Percentiles rank a stretch among this genome's conserved stretches.
These are phyloP conservation scores for Penicillium waksmanii DNA, from an alignment of 495 filamentous ascomycete species.

Conservation along the genomic window DNA sequence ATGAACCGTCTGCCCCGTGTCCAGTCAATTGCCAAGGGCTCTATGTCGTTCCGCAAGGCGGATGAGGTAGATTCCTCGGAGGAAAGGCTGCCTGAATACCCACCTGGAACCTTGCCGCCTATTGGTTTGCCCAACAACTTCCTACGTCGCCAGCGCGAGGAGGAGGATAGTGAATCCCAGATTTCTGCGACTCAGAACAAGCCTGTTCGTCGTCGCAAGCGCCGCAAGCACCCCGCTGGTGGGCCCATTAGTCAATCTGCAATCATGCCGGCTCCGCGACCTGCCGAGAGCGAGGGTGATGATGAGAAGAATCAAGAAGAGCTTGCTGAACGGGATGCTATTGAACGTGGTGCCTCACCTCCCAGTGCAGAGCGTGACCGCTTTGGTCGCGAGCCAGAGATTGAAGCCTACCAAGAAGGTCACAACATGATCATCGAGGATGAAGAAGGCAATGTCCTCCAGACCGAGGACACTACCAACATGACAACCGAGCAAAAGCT, in stretches of 20 bases:
- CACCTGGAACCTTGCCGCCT: conserved; percentile 79
- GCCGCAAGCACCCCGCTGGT: conserved; percentile 74
- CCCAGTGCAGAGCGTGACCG: conserved; percentile 39
- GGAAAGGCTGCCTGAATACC: conserved; percentile 68
- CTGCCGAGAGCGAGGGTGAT: conserved; percentile 11
- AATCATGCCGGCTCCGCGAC: conserved; percentile 65
- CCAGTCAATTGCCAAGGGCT: conserved; percentile 74
- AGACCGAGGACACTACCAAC: conserved; percentile 49
- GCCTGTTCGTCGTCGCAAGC: conserved; percentile 55
- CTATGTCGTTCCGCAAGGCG: conserved; percentile 76
- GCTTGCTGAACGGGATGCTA: conserved; percentile 42
- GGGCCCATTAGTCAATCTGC: conserved; percentile 91
- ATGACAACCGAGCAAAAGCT: conserved; percentile 49
- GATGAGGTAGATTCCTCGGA: conserved; percentile 58
- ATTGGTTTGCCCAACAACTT: conserved; percentile 78
- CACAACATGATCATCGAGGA: conserved; percentile 83
- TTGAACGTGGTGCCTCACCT: conserved; percentile 37
- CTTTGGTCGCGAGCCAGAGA: conserved; percentile 41
- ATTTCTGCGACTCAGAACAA: conserved; percentile 54
- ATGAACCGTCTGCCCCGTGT: conserved; percentile 94
- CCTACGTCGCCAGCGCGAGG: conserved; percentile 78
- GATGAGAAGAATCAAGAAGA: conserved; percentile 30
- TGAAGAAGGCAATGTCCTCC: conserved; percentile 82
- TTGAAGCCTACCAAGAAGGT: conserved; percentile 83
- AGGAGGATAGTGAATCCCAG: conserved; percentile 58